Evolutionary conservation across 257 asterid species (phyloP), one percentile per base, ranked within the genome.

Genomic region (Lithospermum erythrorhizon): DNA sequence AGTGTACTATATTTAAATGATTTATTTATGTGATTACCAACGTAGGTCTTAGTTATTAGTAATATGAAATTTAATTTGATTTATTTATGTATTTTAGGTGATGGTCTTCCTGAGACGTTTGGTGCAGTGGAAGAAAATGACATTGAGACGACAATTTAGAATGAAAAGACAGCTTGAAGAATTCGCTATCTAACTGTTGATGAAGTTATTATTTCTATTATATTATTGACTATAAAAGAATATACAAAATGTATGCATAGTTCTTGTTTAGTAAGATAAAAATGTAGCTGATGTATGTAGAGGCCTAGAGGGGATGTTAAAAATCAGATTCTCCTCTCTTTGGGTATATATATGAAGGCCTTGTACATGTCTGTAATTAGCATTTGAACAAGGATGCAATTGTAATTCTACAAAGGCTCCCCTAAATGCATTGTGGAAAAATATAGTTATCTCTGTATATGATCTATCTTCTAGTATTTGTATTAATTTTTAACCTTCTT

Each of bases 101-200:
- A 89, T 82, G 95, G 68, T 76, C 1, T 89, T 89, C 69, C 67
- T 89, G 53, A 78, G 84, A 30, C 84, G 95, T 1, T 69, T 89
- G 65, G 95, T 83, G 17, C 79, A 76, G 37, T 86, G 90, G 94
- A 86, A 83, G 61, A 79, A 61, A 59, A 48, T 64, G 75, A 71
- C 80, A 1, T 51, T 73, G 6, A 65, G 72, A 62, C 68, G 87
- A 17, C 82, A 76, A 1, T 76, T 68, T 25, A 70, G 77, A 45
- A 65, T 75, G 77, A 72, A 78, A 72, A 75, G 83, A 65, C 64
- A 71, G 61, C 56, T 79, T 6, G 80, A 87, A 61, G 88, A 76
- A 70, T 71, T 17, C 17, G 56, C 19, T 16, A 53, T 18, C 1
- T 53, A 53, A 53, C 56, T 53, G n/a, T n/a, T 53, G 13, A 35